Evolutionary conservation across 2,329 filamentous ascomycete species (phyloP), one percentile per base, ranked within the genome.

Genomic region (Aspergillus felis): DNA sequence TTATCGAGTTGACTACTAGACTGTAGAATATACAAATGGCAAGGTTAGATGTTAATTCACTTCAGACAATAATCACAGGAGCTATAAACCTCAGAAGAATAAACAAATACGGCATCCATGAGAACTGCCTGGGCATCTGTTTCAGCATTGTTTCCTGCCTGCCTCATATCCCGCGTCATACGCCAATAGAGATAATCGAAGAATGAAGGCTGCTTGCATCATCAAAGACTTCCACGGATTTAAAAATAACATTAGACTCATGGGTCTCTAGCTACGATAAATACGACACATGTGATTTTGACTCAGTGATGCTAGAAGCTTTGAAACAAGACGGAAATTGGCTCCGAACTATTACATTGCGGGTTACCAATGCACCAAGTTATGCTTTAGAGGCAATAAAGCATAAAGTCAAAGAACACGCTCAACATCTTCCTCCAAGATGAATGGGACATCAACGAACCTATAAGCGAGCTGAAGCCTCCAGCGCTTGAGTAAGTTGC

Each of bases 391-490:
- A 61, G 56, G 61, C 64, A 5, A 29, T 60, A 2, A 56, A 55
- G 41, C 41, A 35, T 5, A 61, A 61, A 62, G 24, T 51, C 5
- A 27, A 66, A 61, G 38, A 32, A 59, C 53, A 42, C 51, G 24
- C 54, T 64, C 4, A 35, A 55, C 29, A 44, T 53, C 38, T 61
- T 61, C 24, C 46, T 65, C 49, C 7, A 61, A 46, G 56, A 62
- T 41, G 58, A 63, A 17, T 68, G 54, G 62, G 50, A 67, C 62
- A 66, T 68, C 27, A 67, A 68, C 48, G 41, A 63, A 48, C 60
- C 59, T 2, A 61, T 61, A 12, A 59, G 60, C 57, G 54, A 59
- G 22, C 22, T 61, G 24, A 50, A 61, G 48, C 58, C 62, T 56
- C 64, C 62, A 5, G 17, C 63, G 54, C 59, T 67, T 24, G 59